Conservation (phyloP, 2,329 filamentous ascomycete species). For the Diplodia intermedia region DNA sequence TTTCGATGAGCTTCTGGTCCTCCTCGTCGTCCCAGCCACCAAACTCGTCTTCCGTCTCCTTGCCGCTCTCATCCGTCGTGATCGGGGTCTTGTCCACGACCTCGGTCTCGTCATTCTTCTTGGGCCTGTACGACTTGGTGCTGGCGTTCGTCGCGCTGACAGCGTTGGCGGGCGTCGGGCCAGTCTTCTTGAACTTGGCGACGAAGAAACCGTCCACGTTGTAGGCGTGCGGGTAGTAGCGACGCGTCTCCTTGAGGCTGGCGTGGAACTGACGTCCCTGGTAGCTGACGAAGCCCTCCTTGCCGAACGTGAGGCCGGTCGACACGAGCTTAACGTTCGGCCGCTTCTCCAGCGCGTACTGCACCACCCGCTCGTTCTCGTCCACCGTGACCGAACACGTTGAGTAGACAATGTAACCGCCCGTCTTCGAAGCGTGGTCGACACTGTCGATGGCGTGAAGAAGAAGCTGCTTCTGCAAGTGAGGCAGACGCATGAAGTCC, state of each 20-base stretch:
- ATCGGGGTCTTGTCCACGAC: constrained; percentile 71
- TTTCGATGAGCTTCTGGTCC: constrained; percentile 56
- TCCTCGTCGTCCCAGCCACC: constrained; percentile 60
- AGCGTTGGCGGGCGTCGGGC: constrained; percentile 71
- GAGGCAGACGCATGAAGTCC: constrained; percentile 91
- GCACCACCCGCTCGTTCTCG: constrained; percentile 91
- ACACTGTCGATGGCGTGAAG: constrained; percentile 94
- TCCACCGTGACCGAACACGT: constrained; percentile 95
- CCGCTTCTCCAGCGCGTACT: constrained; percentile 88
- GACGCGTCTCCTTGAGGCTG: constrained; percentile 78
- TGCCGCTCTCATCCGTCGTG: constrained; percentile 46
- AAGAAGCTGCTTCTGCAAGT: constrained; percentile 92
- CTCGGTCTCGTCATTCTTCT: constrained; percentile 44
- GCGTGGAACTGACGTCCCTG: constrained; percentile 91
- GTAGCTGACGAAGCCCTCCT: constrained; percentile 89
- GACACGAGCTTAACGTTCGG: constrained; percentile 95
- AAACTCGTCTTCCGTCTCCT: constrained; percentile 51
- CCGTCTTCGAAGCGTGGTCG: constrained; percentile 88
- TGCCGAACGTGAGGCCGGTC: constrained; percentile 87
- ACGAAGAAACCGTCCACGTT: constrained; percentile 99
- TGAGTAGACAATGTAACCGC: constrained; percentile 94
- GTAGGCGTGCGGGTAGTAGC: constrained; percentile 90
- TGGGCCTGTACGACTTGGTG: constrained; percentile 44
- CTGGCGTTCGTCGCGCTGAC: constrained; percentile 44
- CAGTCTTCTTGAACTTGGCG: constrained; percentile 94